Evolutionary conservation across 1,284 basidiomycete species (phyloP), one percentile per base, ranked within the genome.

Genomic region (Cutaneotrichosporon mucoides): DNA sequence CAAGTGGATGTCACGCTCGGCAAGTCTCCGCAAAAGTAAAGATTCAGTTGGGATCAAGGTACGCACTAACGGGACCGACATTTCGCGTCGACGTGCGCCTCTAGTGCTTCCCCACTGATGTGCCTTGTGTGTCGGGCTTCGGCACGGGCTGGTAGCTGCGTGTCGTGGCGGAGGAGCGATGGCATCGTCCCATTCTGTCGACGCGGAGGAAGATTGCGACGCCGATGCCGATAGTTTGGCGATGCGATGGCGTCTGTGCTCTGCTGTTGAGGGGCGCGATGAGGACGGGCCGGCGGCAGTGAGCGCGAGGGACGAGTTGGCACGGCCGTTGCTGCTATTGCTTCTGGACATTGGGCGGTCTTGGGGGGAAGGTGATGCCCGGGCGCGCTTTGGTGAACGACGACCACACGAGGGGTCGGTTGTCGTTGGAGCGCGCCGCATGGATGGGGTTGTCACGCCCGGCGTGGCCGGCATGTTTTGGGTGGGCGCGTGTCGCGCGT

Each of bases 21-120:
- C 24, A 24, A 24, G 24, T 24, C 24, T 24, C 24, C 24, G 24
- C 24, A 24, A 24, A 24, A 24, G 24, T 24, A 24, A 24, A 24
- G 24, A 24, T 24, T 24, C 24, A 24, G 24, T 24, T 24, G 24
- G 24, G 5, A 6, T 36, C 5, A 12, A 48, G 11, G 37, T 8
- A 38, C 72, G 67, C 61, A 74, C 73, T 52, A 73, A 47, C 47
- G 73, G 73, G 13, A 74, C 72, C 50, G 72, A 73, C 62, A 70
- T 69, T 49, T 74, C 73, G 38, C 73, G 63, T 56, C 70, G 67
- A 12, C 68, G 65, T 7, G 46, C 33, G 38, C 43, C 56, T 40
- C 40, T 16, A 15, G 51, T 48, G 12, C 61, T 59, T 41, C n/a
- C 12, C 24, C 13, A n/a, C 3, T 46, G 54, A 33, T 6, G 46